Conservation (phyloP, 768 basidiomycete genomes). For the Porpolomopsis calyptriformis region DNA sequence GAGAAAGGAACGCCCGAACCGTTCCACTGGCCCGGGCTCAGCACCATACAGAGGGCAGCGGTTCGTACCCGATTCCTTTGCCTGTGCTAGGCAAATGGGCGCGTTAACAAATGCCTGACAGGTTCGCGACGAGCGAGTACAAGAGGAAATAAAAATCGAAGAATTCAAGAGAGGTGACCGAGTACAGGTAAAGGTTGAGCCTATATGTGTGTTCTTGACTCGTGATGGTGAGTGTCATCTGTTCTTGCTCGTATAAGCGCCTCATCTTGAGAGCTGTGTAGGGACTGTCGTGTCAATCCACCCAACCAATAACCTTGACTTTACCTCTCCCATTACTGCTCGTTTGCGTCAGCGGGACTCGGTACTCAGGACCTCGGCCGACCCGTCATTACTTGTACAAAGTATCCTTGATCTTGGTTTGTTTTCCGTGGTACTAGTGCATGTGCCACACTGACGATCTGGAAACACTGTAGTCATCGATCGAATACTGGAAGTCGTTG, state of each 20-base stretch:
- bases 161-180: constrained; percentile 38
- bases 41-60: neutral
- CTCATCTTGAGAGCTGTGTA: constrained; percentile 14
- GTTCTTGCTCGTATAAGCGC: neutral
- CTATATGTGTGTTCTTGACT: constrained; percentile 60
- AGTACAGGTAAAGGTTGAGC: constrained; percentile 45
- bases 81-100: neutral
- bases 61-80: neutral
- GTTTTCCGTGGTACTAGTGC: constrained; percentile 8
- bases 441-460: no score
- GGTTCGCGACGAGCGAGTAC: constrained; percentile 10
- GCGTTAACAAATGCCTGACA: no score
- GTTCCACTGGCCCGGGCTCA: neutral
- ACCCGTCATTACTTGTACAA: constrained; percentile 60
- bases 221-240: constrained; percentile 39
- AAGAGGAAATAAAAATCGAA: constrained; percentile 20
- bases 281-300: constrained; percentile 58
- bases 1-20: neutral
- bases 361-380: constrained; percentile 48
- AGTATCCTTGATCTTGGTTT: constrained; percentile 51
- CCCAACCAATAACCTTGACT: constrained; percentile 31
- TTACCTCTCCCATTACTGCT: constrained; percentile 47
- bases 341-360: constrained; percentile 51
- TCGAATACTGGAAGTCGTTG: constrained; percentile 51
- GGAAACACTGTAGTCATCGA: constrained; percentile 62